These are phyloP conservation scores for Abrus pulchellus DNA, from an alignment of 306 rosid genomes.

Conservation along the genomic window DNA sequence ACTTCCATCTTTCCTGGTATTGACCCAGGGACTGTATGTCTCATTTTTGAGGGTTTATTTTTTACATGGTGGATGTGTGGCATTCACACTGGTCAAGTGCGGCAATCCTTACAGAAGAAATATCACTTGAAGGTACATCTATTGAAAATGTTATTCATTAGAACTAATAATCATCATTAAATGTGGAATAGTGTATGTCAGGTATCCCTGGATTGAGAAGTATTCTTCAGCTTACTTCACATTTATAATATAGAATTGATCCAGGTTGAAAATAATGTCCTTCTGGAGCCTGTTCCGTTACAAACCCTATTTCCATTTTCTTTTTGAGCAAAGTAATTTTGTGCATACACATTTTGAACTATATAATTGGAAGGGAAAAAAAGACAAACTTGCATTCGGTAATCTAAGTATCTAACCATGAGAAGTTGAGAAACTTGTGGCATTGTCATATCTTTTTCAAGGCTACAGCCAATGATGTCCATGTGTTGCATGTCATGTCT, in stretches of 20 bases:
- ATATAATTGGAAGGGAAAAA: not conserved
- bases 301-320: not conserved
- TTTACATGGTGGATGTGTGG: constrained; percentile 99
- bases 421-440: not conserved
- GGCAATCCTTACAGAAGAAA: constrained; percentile 91
- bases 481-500: constrained; percentile 20
- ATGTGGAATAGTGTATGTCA: constrained; percentile 13
- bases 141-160: constrained; percentile 20
- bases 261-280: constrained; percentile 1
- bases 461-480: not conserved
- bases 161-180: not conserved
- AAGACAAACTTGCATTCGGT: not conserved
- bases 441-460: not conserved
- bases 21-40: constrained; percentile 76
- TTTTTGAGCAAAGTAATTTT: not conserved
- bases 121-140: constrained; percentile 86
- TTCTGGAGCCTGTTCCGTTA: constrained; percentile 12
- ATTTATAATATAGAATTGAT: constrained; percentile 33
- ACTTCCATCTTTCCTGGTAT: constrained; percentile 60
- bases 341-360: constrained; percentile 23
- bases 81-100: constrained; percentile 84
- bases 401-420: not conserved
- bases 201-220: constrained; percentile 21
- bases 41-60: constrained; percentile 82
- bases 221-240: constrained; percentile 38